Conservation (phyloP, 2,329 filamentous ascomycete genomes). For the Exophiala viscosa region DNA sequence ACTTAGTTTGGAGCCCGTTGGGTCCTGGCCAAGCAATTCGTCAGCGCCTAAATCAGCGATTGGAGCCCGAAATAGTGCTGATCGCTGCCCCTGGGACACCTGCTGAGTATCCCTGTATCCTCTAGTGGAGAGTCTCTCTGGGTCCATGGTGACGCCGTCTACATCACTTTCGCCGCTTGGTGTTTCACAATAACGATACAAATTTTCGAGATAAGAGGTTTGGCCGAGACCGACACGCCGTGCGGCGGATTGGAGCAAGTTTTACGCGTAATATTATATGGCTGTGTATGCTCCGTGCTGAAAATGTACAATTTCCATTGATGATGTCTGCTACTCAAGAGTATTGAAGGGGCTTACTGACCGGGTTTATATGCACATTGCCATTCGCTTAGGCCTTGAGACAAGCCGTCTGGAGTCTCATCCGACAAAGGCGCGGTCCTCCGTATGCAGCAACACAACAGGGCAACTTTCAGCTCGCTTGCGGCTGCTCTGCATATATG, state of each 20-base stretch:
- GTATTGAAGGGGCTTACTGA: too few relatives aligned
- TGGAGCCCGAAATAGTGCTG: neutral
- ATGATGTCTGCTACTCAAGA: too few relatives aligned
- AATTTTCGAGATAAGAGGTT: neutral
- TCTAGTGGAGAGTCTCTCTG: neutral
- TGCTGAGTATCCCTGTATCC: neutral
- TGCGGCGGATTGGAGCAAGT: neutral
- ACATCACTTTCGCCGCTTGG: neutral
- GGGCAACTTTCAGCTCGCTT: conserved; percentile 1
- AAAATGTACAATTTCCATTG: too few relatives aligned
- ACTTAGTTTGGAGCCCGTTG: neutral
- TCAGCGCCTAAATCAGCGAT: neutral
- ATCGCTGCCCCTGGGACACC: neutral
- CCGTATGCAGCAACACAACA: neutral
- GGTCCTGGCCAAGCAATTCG: neutral
- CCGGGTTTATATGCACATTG: too few relatives aligned
- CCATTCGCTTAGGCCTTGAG: neutral
- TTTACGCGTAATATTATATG: too few relatives aligned
- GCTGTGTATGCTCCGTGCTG: too few relatives aligned
- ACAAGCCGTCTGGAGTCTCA: neutral
- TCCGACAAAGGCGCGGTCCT: neutral
- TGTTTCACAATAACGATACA: neutral
- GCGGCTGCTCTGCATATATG: neutral
- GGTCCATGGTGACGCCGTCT: neutral
- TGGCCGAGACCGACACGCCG: neutral